Percentiles rank a stretch among this genome's conserved stretches.
Conservation (phyloP, 1,139 yeast genomes). For the Sugiyamaella xylanicola region DNA sequence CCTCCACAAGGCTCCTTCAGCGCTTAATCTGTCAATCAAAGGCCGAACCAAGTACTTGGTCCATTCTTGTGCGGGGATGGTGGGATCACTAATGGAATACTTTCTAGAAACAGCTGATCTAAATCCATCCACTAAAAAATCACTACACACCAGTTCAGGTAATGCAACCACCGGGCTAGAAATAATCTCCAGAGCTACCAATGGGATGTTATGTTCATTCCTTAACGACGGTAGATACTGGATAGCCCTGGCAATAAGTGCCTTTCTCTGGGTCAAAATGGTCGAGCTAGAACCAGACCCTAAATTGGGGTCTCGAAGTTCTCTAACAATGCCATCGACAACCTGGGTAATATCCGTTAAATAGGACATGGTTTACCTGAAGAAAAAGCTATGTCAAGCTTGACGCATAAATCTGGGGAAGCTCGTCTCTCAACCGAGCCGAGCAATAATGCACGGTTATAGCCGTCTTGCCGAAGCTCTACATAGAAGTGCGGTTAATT, state of each 20-base stretch:
- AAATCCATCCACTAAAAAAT: constrained; percentile 43
- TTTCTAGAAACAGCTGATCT: constrained; percentile 53
- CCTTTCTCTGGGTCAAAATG: background rate
- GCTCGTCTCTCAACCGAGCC: background rate
- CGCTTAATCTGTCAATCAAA: constrained; percentile 40
- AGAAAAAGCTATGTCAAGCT: too few species aligned
- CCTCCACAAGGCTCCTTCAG: constrained; percentile 51
- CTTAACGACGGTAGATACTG: constrained; percentile 66
- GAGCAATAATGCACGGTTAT: background rate
- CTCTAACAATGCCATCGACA: constrained; percentile 16
- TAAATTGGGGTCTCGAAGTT: constrained; percentile 7
- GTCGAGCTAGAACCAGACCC: background rate
- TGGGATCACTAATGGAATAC: constrained; percentile 61
- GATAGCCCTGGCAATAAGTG: constrained; percentile 45
- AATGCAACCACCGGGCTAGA: constrained; percentile 43
- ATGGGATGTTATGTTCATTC: constrained; percentile 56
- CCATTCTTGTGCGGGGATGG: constrained; percentile 56
- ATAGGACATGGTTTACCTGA: constrained; percentile 12
- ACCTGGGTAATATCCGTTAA: constrained; percentile 14
- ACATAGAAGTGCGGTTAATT: too few species aligned
- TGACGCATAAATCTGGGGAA: constrained; percentile 15
- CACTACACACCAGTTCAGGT: constrained; percentile 26
- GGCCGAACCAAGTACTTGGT: constrained; percentile 47
- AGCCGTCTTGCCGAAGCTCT: background rate
- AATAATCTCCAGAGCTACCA: constrained; percentile 55